phyloP scores from a whole-genome alignment of 345 rosid species.

The Kandelia obovata region DNA sequence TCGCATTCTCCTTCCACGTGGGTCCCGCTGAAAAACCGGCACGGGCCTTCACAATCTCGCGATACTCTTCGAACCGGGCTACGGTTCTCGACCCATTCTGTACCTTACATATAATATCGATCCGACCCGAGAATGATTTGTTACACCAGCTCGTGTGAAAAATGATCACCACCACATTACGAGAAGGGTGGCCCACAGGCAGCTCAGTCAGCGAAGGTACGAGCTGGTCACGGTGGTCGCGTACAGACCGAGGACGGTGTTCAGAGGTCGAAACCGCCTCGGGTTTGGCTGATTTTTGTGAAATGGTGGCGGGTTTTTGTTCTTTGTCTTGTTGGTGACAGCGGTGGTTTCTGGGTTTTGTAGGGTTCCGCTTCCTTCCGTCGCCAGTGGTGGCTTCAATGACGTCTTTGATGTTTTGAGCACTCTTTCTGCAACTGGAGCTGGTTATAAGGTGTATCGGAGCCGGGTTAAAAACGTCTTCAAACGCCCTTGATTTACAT shows the following conservation, averaged over 20 bases:
- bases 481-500: constrained; percentile 87
- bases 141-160: constrained; percentile 93
- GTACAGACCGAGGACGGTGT: constrained; percentile 36
- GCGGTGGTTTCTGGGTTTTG: constrained; percentile 14
- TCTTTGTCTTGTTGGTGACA: background rate
- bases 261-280: constrained; percentile 26
- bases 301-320: constrained; percentile 3
- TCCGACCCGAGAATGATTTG: constrained; percentile 64
- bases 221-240: constrained; percentile 39
- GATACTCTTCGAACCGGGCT: constrained; percentile 86
- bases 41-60: constrained; percentile 60
- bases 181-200: constrained; percentile 75
- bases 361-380: constrained; percentile 13
- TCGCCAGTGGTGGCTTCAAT: constrained; percentile 34
- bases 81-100: constrained; percentile 70
- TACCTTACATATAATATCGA: constrained; percentile 86
- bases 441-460: constrained; percentile 46
- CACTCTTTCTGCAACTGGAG: constrained; percentile 59
- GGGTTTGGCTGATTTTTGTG: constrained; percentile 21
- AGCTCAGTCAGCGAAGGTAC: constrained; percentile 72
- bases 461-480: constrained; percentile 67
- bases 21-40: constrained; percentile 33
- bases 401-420: constrained; percentile 72
- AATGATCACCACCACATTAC: constrained; percentile 91
- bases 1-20: constrained; percentile 63